Base-by-base conservation (phyloP, 2,329 filamentous ascomycete genomes). In the Myriosclerotinia curreyana region DNA sequence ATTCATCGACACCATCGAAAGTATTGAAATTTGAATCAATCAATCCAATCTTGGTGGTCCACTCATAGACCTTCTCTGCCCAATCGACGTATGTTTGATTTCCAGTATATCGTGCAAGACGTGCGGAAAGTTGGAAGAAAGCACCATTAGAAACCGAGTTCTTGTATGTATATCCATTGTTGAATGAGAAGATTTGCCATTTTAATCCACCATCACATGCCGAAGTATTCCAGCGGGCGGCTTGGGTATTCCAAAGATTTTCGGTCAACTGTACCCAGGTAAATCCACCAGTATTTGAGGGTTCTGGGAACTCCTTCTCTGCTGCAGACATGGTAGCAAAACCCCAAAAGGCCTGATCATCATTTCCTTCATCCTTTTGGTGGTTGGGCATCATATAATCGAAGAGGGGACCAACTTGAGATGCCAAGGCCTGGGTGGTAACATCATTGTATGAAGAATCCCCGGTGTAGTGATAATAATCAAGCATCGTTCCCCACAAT, bases 101-200 rank as follows among this genome's bases (percentile, higher is more conserved):
- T 20, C 85, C 85, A 0, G 87, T 90, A 66, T 85, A 86, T 54
- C 87, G 84, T 34, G 87, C 89, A 17, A 94, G 81, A 22, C 91
- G 87, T 0, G 91, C 90, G 5, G 88, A 87, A 15, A 96, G 81
- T 71, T 93, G 88, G 76, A 96, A 93, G 74, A 95, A 86, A n/a
- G 86, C 87, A 50, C 90, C 91, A 75, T 95, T 95, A 66, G 87
- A 87, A 70, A 93, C 85, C 20, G 86, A 83, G 78, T 94, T 94
- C 77, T 93, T 95, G 82, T 96, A 95, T 72, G 86, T 82, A 74
- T 92, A 87, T 17, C 91, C 92, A 67, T 86, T 86, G 74, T 96
- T 94, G 70, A 83, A 84, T 1, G 82, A 78, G 74, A 88, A 93
- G 69, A 96, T 92, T 78, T 96, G 91, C 90, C 90, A 94, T 64